These are phyloP conservation scores for Flueggea neowawraea DNA, from an alignment of 441 rosid species.

Conservation along the genomic window DNA sequence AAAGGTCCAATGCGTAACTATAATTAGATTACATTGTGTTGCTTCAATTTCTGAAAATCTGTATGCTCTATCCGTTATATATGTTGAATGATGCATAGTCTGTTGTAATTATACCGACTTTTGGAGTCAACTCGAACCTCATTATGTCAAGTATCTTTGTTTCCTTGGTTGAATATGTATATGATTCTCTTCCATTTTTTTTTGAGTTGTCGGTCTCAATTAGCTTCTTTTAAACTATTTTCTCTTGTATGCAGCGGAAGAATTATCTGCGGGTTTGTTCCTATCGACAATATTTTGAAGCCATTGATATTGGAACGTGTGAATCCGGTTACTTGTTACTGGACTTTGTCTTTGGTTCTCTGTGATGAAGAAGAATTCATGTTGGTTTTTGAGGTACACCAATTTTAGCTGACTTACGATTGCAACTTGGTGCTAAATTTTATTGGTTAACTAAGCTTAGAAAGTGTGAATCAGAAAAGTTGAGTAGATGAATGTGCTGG, in stretches of 20 bases:
- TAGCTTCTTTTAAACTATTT: no score
- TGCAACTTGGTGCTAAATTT: no score
- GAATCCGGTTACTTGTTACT: conserved; percentile 79
- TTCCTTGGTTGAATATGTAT: not conserved
- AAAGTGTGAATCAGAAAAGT: no score
- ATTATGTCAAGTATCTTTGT: conserved; percentile 52
- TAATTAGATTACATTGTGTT: not conserved
- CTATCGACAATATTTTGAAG: conserved; percentile 66
- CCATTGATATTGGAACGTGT: conserved; percentile 74
- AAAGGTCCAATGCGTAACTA: conserved; percentile 50
- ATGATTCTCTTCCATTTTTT: no score
- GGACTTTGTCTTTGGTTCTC: conserved; percentile 72
- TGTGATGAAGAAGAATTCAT: conserved; percentile 62
- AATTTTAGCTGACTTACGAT: not conserved
- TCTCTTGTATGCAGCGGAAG: no score
- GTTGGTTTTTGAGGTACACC: conserved; percentile 66
- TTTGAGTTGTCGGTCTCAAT: no score
- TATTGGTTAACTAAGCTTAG: no score
- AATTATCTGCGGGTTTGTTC: no score
- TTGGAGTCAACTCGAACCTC: conserved; percentile 91
- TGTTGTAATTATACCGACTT: conserved; percentile 69
- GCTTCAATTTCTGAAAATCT: not conserved
- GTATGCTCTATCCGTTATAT: no score
- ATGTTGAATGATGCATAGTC: conserved; percentile 57
- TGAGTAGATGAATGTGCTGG: not conserved